Base-by-base conservation (phyloP, 768 basidiomycete genomes). In the Amanita molliuscula region DNA sequence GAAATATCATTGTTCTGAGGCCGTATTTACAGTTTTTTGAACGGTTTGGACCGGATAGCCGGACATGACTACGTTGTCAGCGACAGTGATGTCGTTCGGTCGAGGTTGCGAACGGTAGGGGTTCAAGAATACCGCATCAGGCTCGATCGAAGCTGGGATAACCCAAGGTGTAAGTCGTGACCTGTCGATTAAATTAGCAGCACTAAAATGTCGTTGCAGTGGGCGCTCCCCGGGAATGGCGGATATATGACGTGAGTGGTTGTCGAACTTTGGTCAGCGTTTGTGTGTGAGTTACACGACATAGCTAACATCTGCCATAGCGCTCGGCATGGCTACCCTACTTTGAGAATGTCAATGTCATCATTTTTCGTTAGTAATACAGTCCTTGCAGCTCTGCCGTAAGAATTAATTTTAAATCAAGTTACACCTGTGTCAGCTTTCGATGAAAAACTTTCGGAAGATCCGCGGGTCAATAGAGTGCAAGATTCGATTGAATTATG, bases 291-390 rank as follows among this genome's bases (percentile, higher is more conserved):
- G 3, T 38, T 29, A 4, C 29, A 10, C 9, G 47, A 47, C 29
- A 49, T 34, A 13, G 36, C 29, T 44, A 33, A 23, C 10, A 38
- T 34, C 43, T 40, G 20, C 26, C 20, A 43, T 58, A 88, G 82
- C 85, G 88, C 31, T 68, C 78, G 20, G 82, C 82, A 0, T 90
- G 88, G 88, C 67, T 86, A n/a, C 83, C 86, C 0, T 90, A 80
- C 64, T 89, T 90, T 59, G 82, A 88, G 48, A 77, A 82, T 57
- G 81, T 82, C 40, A 78, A 87, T 55, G 83, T 81, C 2, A 80
- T 90, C 59, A 86, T 90, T 48, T 89, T 90, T 65, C 70, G 72
- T 73, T 54, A 38, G 65, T 65, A 40, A 31, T 18, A 41, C 10
- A 8, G 15, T 3, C 29, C 23, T 38, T 23, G 36, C 41, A 50